Evolutionary conservation across 305 asterid genomes (phyloP), one percentile per base, ranked within the genome.

Genomic region (Fraxinus xanthoxyloides): DNA sequence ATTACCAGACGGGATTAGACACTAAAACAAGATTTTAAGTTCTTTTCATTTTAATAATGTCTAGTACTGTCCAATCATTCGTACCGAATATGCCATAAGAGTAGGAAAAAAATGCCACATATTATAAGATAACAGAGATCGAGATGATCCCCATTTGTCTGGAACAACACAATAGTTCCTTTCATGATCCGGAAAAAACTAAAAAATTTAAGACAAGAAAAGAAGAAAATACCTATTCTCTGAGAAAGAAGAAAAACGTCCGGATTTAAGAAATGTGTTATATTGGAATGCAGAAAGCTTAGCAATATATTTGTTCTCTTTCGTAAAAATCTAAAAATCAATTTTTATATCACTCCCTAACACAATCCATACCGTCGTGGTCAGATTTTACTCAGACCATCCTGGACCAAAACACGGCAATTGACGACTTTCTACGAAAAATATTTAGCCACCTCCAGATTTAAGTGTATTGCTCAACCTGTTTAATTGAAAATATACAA

Each of bases 391-490:
- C 85, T 65, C 63, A 13, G 61, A 74, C 78, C 82, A 32, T 75
- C 32, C 21, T 36, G 15, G 69, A 83, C 28, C 54, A 69, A 48
- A 70, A 30, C 75, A 63, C 79, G 72, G 36, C 86, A 72, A 78
- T 32, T 43, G 79, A 75, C 83, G 40, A 78, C 26, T 63, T 51
- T 65, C 19, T 72, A 65, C 13, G 56, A 40, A 78, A 48, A 74
- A 76, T 30, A 78, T 12, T 87, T 85, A 90, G 84, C 85, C 86
- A 35, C 93, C 89, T 76, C 91, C 89, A 28, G 93, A 83, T 85
- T 88, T 88, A 34, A 90, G 92, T 13, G 93, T 90, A 70, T 88
- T 88, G 59, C 93, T 88, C 89, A 90, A 81, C 91, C 92, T 89
- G 84, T 75, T 75, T n/a, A 48, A 61, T 31, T 31, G 40, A 70